Evolutionary conservation across 305 asterid genomes (phyloP).

Genomic region (Lippia alba): DNA sequence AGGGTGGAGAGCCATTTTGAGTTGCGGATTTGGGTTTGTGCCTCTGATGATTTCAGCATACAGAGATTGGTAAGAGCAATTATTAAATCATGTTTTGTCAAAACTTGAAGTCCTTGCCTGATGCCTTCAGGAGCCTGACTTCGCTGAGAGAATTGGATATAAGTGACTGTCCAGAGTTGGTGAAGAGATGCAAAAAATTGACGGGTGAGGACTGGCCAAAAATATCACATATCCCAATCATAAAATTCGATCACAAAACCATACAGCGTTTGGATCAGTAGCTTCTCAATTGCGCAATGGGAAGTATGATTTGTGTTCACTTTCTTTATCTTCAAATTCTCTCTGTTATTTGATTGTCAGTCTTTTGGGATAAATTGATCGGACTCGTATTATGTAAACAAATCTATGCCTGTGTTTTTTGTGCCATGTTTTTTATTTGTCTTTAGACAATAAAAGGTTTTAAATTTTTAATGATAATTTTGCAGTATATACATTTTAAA

Average conservation of each 20-base stretch:
- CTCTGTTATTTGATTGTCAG: no score
- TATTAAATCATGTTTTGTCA: no score
- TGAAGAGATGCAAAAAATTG: slow-evolving; percentile 34
- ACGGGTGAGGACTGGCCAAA: slow-evolving; percentile 41
- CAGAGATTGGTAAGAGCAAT: no score
- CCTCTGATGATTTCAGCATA: no score
- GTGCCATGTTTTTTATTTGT: no score
- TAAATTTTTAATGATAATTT: no score
- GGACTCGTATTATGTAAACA: neutral
- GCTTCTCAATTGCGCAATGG: neutral
- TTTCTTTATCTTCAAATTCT: neutral
- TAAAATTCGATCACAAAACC: slow-evolving; percentile 9
- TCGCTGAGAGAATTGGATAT: slow-evolving; percentile 18
- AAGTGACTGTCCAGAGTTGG: slow-evolving; percentile 30
- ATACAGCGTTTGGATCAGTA: slow-evolving; percentile 1
- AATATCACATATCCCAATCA: slow-evolving; percentile 37
- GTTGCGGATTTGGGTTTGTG: no score
- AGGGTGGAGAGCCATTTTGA: no score
- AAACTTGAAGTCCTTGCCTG: no score
- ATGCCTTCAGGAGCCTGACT: slow-evolving; percentile 12
- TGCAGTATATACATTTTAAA: no score
- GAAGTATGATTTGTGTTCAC: neutral
- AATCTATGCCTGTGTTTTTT: neutral
- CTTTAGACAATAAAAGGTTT: no score
- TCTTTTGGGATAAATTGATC: no score